Conservation (phyloP, 257 asterid species). For the Prunella vulgaris region DNA sequence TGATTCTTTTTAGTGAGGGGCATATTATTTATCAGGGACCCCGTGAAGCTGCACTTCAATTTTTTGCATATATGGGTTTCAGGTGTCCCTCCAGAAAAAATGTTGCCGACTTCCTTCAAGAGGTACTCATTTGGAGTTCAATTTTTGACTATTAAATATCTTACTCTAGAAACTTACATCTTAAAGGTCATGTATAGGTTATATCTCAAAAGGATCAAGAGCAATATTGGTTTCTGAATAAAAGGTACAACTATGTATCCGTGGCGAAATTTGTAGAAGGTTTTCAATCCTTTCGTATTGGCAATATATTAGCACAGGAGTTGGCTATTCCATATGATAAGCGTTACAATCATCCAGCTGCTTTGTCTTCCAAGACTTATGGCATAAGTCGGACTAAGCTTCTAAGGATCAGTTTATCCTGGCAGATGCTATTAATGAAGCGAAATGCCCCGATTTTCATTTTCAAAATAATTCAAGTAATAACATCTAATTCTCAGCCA, state of each 20-base stretch:
- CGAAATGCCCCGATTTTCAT: slow-evolving; percentile 59
- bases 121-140: slow-evolving; percentile 37
- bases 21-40: slow-evolving; percentile 86
- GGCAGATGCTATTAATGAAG: slow-evolving; percentile 64
- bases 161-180: slow-evolving; percentile 18
- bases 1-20: slow-evolving; percentile 79
- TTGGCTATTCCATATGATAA: slow-evolving; percentile 49
- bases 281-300: slow-evolving; percentile 51
- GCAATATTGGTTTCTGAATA: slow-evolving; percentile 62
- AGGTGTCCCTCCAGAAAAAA: slow-evolving; percentile 78
- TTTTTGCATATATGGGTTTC: slow-evolving; percentile 68
- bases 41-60: slow-evolving; percentile 54
- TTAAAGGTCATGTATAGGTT: slow-evolving; percentile 38
- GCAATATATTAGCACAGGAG: slow-evolving; percentile 41
- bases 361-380: slow-evolving; percentile 42
- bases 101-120: slow-evolving; percentile 85
- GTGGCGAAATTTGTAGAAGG: slow-evolving; percentile 54
- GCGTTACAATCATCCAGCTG: slow-evolving; percentile 52
- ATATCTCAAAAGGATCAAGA: slow-evolving; percentile 68
- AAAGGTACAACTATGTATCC: slow-evolving; percentile 43
- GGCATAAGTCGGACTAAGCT: slow-evolving; percentile 50
- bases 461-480: slow-evolving; percentile 67
- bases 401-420: slow-evolving; percentile 47
- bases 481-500: neutral
- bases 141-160: slow-evolving; percentile 9